Conservation (phyloP, 2,329 filamentous ascomycete species). For the Hypoxylon sp. region DNA sequence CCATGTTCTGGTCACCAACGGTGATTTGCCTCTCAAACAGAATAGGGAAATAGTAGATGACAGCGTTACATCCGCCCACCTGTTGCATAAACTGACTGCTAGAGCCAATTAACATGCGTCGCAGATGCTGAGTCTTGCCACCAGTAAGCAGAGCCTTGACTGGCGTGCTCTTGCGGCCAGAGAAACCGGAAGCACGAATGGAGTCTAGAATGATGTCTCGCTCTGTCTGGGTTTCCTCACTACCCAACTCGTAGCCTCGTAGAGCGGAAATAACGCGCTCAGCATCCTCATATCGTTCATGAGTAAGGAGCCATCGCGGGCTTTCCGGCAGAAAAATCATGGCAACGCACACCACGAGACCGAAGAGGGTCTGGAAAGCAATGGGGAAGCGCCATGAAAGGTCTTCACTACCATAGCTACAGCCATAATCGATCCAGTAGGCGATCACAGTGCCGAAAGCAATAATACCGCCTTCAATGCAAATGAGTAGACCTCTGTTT, state of each 20-base stretch:
- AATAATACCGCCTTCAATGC: constrained; percentile 63
- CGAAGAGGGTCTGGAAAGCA: constrained; percentile 64
- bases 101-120: constrained; percentile 73
- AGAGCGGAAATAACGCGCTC: constrained; percentile 54
- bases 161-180: constrained; percentile 62
- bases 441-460: constrained; percentile 62
- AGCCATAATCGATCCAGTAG: constrained; percentile 69
- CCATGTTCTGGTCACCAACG: constrained; percentile 60
- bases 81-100: constrained; percentile 75
- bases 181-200: constrained; percentile 68
- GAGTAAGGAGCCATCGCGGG: constrained; percentile 63
- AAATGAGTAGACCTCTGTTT: constrained; percentile 61
- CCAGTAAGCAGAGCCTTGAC: constrained; percentile 71
- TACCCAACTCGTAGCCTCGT: constrained; percentile 63
- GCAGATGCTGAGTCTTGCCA: constrained; percentile 76
- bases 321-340: constrained; percentile 65
- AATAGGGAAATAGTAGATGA: constrained; percentile 74
- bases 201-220: constrained; percentile 74
- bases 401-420: constrained; percentile 60
- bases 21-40: constrained; percentile 65
- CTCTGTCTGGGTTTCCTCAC: constrained; percentile 71
- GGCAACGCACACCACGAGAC: constrained; percentile 59
- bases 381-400: constrained; percentile 71
- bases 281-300: constrained; percentile 64
- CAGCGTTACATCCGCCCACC: constrained; percentile 69